Evolutionary conservation across 2,329 filamentous ascomycete species (phyloP), one percentile per base, ranked within the genome.

Genomic region (Fusarium hainanense): DNA sequence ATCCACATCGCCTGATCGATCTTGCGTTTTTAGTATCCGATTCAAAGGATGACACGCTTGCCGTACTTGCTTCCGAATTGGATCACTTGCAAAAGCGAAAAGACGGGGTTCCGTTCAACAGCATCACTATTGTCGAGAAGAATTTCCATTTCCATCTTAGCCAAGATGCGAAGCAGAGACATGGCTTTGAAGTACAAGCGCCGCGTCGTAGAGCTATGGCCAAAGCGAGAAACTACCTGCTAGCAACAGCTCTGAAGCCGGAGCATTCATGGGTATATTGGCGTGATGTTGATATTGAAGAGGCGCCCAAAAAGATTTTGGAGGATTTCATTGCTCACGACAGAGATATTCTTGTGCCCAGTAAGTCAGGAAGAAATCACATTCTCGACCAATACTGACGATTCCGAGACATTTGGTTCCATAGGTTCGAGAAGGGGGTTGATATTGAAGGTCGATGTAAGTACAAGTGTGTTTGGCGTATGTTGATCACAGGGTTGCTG

Each of bases 201-300:
- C 94, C 95, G 8, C 89, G 96, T 69, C 90, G 96, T 71, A 98
- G 95, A 82, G 89, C 91, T 37, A 94, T 99, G 88, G 96, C 92
- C 47, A 90, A 87, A 72, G 96, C 96, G 28, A 89, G 96, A 74
- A 99, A 99, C 80, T 99, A 97, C 80, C 85, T 99, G 21, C 88
- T 99, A 3, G 88, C 90, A 32, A 86, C 93, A 1, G 91, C 96
- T 5, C 79, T 99, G 75, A 97, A 97, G 83, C 90, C 94, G 0
- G 94, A 98, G 66, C 96, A 99, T 79, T 95, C 94, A 11, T 99
- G 96, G 96, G 94, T 98, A 11, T 98, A 98, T 80, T 99, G 96
- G 96, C 89, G 96, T 64, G 96, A 99, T 79, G 94, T 97, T 51
- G 96, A 99, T 80, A 98, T 99, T 74, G 90, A 93, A 48, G 94